These are phyloP conservation scores for Colletotrichum sp. DNA, from an alignment of 2,329 filamentous ascomycete species.

Conservation along the genomic window DNA sequence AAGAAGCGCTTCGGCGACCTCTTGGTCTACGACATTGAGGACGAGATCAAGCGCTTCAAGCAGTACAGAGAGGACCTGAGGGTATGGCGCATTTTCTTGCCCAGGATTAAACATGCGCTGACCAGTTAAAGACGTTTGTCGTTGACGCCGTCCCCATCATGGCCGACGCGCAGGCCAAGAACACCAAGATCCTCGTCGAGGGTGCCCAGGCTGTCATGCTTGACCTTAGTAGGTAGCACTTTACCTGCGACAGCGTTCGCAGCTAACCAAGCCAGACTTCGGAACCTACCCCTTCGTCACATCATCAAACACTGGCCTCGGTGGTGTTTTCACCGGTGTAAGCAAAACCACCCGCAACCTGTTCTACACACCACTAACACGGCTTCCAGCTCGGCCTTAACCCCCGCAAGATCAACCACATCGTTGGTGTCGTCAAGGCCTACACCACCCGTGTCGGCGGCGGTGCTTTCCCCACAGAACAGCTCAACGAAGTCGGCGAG, in stretches of 20 bases:
- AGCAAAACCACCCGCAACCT: no score
- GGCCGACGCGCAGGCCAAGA: constrained; percentile 61
- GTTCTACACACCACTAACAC: no score
- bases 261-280: constrained; percentile 36
- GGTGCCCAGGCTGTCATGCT: constrained; percentile 67
- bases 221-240: constrained; percentile 46
- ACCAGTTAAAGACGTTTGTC: constrained; percentile 45
- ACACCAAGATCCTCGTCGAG: constrained; percentile 69
- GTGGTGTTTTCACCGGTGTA: constrained; percentile 20
- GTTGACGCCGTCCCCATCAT: constrained; percentile 73
- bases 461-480: constrained; percentile 73
- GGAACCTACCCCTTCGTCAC: constrained; percentile 55
- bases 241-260: no score
- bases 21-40: constrained; percentile 69
- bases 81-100: background rate
- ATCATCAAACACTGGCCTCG: constrained; percentile 22
- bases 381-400: constrained; percentile 63
- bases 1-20: constrained; percentile 73
- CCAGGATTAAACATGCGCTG: background rate
- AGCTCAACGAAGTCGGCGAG: constrained; percentile 44
- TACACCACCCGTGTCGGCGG: constrained; percentile 68
- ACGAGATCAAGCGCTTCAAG: constrained; percentile 56
- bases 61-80: constrained; percentile 20
- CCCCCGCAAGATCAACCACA: constrained; percentile 62
- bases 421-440: constrained; percentile 72